Evolutionary conservation across 2,329 filamentous ascomycete species (phyloP), one percentile per base, ranked within the genome.

Genomic region (Fusarium camptoceras): DNA sequence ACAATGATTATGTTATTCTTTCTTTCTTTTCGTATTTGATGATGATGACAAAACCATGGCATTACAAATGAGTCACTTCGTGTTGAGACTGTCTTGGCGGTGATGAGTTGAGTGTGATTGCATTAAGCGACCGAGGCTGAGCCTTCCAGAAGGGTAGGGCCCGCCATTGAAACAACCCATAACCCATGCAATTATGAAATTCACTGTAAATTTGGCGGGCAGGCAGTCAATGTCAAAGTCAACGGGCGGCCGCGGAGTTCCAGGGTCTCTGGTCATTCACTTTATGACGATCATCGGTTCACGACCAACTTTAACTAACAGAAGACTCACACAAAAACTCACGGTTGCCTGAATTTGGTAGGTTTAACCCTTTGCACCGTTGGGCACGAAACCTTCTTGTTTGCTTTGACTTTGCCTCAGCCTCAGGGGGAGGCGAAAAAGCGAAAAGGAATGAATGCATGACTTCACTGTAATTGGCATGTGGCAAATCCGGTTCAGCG

Each of bases 391-490:
- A 24, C 20, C 8, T 51, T 53, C 31, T 15, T 53, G 39, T 54
- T 42, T n/a, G 37, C 43, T 37, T 37, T n/a, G 34, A 37, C 34
- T 37, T 37, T 37, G 34, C 34, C 34, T n/a, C 39, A 11, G 24
- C 25, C 27, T 58, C 66, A 71, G 66, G 70, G 64, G 71, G 64
- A 62, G 70, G 67, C 66, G 60, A 64, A 73, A 71, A 30, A 41
- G 27, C 18, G 55, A 55, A 69, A 37, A 30, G 44, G 20, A 41
- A 57, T 43, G 20, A 63, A 67, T 67, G 64, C 30, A 64, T 68
- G 72, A 62, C 61, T 72, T 74, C 56, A 64, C 69, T 66, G 53
- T 34, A n/a, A 48, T 56, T 62, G 61, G 70, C 55, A 73, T 74
- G 72, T 73, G 72, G 70, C 72, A 71, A 74, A 73, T 58, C 10